phyloP scores from a whole-genome alignment of 805 yeast genomes.

The Millerozyma miso region DNA sequence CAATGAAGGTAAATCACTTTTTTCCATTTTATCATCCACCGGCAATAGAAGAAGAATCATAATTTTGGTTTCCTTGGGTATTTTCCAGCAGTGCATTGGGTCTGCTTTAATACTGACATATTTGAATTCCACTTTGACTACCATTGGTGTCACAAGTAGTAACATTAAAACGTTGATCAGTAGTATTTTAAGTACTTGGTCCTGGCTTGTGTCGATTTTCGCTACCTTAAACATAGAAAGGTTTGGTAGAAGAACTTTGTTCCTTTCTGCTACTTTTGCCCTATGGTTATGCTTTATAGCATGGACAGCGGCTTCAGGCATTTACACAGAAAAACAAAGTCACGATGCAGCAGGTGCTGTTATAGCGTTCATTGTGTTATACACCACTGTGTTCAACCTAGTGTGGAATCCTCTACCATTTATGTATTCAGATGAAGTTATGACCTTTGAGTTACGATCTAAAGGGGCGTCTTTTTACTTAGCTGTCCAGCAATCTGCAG shows the following conservation, averaged over 20 bases:
- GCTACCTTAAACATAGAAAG: slow-evolving; percentile 31
- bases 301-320: background rate
- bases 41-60: slow-evolving; percentile 4
- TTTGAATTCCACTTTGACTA: slow-evolving; percentile 10
- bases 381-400: background rate
- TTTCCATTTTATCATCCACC: background rate
- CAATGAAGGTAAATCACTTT: background rate
- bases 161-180: background rate
- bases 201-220: slow-evolving; percentile 26
- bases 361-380: background rate
- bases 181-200: slow-evolving; percentile 3
- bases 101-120: slow-evolving; percentile 40
- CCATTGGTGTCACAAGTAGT: slow-evolving; percentile 11
- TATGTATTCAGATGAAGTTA: background rate
- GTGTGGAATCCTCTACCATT: background rate
- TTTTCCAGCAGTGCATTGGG: slow-evolving; percentile 43
- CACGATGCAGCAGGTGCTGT: background rate
- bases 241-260: slow-evolving; percentile 33
- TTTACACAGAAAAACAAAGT: background rate
- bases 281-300: background rate
- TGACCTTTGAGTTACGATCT: background rate
- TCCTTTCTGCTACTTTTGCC: slow-evolving; percentile 4
- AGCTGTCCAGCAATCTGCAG: background rate
- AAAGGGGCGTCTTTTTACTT: background rate
- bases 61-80: slow-evolving; percentile 23